Evolutionary conservation across 2,329 filamentous ascomycete genomes (phyloP), one percentile per base, ranked within the genome.

Genomic region (Karstenula rhodostoma): DNA sequence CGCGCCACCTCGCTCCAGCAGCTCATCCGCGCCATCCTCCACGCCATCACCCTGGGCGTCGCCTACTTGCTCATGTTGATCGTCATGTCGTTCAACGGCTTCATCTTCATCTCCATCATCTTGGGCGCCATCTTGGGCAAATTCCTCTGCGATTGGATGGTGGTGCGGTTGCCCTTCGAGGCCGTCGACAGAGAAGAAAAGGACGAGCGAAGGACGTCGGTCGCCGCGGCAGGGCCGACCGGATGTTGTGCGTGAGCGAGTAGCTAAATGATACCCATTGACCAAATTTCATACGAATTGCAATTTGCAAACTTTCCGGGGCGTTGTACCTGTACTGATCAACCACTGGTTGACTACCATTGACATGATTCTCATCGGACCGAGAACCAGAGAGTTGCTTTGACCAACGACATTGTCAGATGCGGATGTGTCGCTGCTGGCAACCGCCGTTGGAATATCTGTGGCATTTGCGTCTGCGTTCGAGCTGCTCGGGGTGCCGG

Each of bases 51-150:
- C 66, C 92, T 94, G 69, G 87, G 87, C 0, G 84, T 93, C 1
- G 91, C 90, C 2, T 95, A 94, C 74, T 87, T 94, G 67, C 77
- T 94, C 70, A 94, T 95, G 92, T 78, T 90, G 79, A 72, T 89
- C 27, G 84, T 86, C 22, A 89, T 89, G 86, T 88, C 87, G 64
- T 89, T 84, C 76, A 88, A 89, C 60, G 85, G 81, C 8, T 95
- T 92, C 77, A 84, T 95, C 64, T 91, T 95, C 75, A 89, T 94
- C 60, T 92, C 88, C 67, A 92, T 95, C 74, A 86, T 94, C 63
- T 85, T 94, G 57, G 92, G 92, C 1, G 87, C 90, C 0, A 92
- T 87, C 65, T 58, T 94, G 5, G 92, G 92, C 17, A 83, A 85
- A 13, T 92, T 93, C 64, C 72, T 91, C 60, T 94, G 92, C 73